Percentiles rank a stretch among this genome's conserved stretches.
Evolutionary conservation across 768 basidiomycete genomes (phyloP).

Genomic region (Myochromella boudieri): DNA sequence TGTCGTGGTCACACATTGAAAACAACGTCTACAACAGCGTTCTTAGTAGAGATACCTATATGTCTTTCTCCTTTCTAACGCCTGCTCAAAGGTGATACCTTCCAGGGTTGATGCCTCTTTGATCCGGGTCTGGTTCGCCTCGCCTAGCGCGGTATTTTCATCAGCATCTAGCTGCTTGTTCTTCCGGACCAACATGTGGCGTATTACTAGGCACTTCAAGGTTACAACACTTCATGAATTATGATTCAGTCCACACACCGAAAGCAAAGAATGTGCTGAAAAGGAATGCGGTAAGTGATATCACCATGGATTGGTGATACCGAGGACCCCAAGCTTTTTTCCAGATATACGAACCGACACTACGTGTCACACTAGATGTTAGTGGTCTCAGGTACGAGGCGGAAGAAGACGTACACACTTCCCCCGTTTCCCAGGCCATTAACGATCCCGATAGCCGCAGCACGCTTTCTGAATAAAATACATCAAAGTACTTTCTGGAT

Average conservation of each 20-base stretch:
- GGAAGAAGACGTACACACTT: neutral
- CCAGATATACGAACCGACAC: conserved; percentile 62
- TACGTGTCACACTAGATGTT: conserved; percentile 16
- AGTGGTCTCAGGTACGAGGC: neutral
- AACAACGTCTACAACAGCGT: too few relatives aligned
- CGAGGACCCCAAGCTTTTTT: conserved; percentile 54
- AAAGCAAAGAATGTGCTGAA: conserved; percentile 27
- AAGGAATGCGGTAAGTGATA: conserved; percentile 34
- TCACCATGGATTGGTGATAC: conserved; percentile 62
- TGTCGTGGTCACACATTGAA: too few relatives aligned
- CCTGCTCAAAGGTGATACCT: conserved; percentile 56
- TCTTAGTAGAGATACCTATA: conserved; percentile 60
- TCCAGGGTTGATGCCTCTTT: conserved; percentile 57
- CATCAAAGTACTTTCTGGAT: neutral
- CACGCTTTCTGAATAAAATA: conserved; percentile 36
- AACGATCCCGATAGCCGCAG: conserved; percentile 36
- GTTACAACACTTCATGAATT: neutral
- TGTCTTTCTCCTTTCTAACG: conserved; percentile 49
- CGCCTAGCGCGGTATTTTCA: too few relatives aligned
- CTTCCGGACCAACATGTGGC: conserved; percentile 44
- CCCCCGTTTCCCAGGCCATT: neutral
- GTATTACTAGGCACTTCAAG: conserved; percentile 32
- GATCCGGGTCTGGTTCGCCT: conserved; percentile 44
- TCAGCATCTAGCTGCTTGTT: too few relatives aligned
- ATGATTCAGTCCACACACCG: neutral